Conservation (phyloP, 108 stramenopile species). For the Discostella pseudostelligera region DNA sequence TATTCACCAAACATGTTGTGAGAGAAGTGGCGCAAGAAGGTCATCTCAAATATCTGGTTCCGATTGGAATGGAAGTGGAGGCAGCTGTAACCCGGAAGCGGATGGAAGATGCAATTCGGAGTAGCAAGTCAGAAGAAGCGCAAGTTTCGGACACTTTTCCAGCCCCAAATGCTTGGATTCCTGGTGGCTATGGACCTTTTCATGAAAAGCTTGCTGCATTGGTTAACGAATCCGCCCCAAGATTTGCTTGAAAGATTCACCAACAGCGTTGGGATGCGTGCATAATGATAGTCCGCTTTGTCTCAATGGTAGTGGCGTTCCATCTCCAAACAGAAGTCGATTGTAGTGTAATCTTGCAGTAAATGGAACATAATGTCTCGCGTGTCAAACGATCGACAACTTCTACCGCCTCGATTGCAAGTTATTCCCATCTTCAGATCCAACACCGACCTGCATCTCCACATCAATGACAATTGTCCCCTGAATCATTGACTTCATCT, state of each 20-base stretch:
- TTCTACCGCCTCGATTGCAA: too few species aligned
- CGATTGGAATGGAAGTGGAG: constrained; percentile 48
- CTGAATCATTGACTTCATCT: too few species aligned
- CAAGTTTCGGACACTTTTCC: constrained; percentile 36
- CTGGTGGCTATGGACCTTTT: constrained; percentile 41
- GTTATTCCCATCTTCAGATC: too few species aligned
- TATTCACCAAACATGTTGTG: constrained; percentile 49
- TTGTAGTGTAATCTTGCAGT: too few species aligned
- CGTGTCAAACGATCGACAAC: too few species aligned
- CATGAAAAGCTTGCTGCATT: constrained; percentile 35
- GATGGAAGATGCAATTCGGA: constrained; percentile 34
- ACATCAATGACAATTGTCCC: too few species aligned
- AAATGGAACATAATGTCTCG: too few species aligned
- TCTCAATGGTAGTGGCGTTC: too few species aligned
- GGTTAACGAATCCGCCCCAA: constrained; percentile 32
- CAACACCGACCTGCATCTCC: too few species aligned
- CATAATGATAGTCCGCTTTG: too few species aligned
- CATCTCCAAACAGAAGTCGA: too few species aligned
- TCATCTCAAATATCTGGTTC: constrained; percentile 28
- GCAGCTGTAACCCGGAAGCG: constrained; percentile 25
- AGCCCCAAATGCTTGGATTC: constrained; percentile 50
- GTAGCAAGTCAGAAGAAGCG: constrained; percentile 10
- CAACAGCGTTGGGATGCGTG: too few species aligned
- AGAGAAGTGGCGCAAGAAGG: constrained; percentile 43
- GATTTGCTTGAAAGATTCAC: background rate